Evolutionary conservation across 2,329 filamentous ascomycete species (phyloP), one percentile per base, ranked within the genome.

Genomic region (Calonectria naviculata): DNA sequence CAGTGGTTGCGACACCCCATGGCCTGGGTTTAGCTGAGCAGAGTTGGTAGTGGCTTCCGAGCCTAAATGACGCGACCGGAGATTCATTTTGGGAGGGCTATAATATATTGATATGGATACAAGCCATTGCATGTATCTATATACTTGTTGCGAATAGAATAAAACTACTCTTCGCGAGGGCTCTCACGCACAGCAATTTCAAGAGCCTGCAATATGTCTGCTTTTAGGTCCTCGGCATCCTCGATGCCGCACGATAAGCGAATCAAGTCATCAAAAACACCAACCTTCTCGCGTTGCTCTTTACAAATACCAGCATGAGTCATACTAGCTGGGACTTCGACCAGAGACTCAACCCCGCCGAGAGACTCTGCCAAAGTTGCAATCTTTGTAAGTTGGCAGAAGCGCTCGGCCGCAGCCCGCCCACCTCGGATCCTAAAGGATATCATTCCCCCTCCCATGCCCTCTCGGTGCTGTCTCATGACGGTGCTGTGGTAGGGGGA

Each of bases 251-350:
- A 98, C 88, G 94, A 97, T 71, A 99, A 88, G 74, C 97, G 90
- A 34, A 99, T 94, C 10, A 99, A 89, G 83, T 99, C 96, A 81
- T 98, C 97, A 80, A 92, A 98, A 31, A 99, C 95, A 72, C 97
- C 97, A 1, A 97, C 95, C 3, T 92, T 93, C 88, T 98, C 97
- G 68, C 97, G 89, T 87, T 97, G 91, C 72, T 95, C 95, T 81
- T 90, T 91, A 54, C 97, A 96, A 75, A 99, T 99, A 71, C 95
- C 97, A 28, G 95, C 94, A 83, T 99, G 97, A n/a, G 97, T 99
- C 97, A 99, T 99, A 84, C 92, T 94, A 78, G 94, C 94, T n/a
- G 97, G 97, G 4, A 98, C 91, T 85, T 98, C 97, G 77, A 95
- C 93, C 73, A 99, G 87, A 80, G 91, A 93, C 89, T 99, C 97